Evolutionary conservation across 768 basidiomycete genomes (phyloP), one percentile per base, ranked within the genome.

Genomic region (Boletales sp.): DNA sequence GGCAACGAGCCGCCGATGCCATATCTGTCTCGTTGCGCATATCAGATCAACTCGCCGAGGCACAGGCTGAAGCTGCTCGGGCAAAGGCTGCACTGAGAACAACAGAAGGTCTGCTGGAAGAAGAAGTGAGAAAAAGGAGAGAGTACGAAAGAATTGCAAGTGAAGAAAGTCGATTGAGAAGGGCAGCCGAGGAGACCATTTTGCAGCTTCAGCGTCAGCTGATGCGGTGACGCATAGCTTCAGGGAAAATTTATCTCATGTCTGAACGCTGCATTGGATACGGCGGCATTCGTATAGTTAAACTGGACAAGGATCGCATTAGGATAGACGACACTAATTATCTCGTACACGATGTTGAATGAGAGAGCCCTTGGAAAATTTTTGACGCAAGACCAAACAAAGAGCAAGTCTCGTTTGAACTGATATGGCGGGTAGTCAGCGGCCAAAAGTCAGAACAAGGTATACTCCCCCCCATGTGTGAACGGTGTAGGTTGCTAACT

Each of bases 21-120:
- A 76, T 84, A 48, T 80, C 80, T 6, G 74, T 81, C 27, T 84
- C 84, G 3, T 67, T 82, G 46, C 74, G 80, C 50, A 73, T 90
- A 53, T 78, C 86, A 15, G 85, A 86, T 60, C 83, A 88, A 59
- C 74, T 90, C n/a, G 72, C 78, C 9, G 78, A 82, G 52, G 81
- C 79, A 9, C 80, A 86, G 53, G 71, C 79, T 34, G 86, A 88
- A 54, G 73, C 76, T 1, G 74, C 80, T 43, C 72, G 80, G 47
- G 72, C 78, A 29, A 77, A 78, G 57, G 73, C 81, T 35, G 74
- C 77, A 18, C 67, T 87, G 24, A 75, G 76, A 60, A 70, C 73
- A 27, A 68, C 78, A 18, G 84, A 89, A 61, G 71, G 71, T 35
- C 70, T 80, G 66, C 58, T 87, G 52, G 81, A 86, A 57, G 78